Evolutionary conservation across 2,329 filamentous ascomycete genomes (phyloP), one percentile per base, ranked within the genome.

Genomic region (Epichloe baconii): DNA sequence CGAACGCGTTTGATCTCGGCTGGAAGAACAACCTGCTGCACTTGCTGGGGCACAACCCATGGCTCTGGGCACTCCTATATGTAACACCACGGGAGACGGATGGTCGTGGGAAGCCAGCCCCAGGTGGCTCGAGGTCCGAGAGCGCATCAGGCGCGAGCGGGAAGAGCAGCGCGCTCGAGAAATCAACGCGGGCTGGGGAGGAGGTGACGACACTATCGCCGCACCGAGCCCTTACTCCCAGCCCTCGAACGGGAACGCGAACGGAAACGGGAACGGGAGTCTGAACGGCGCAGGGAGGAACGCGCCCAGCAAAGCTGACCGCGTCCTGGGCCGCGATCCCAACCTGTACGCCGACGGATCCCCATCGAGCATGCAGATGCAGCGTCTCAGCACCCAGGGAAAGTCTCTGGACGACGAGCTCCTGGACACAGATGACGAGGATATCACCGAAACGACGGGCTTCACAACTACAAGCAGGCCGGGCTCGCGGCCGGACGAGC

Each of bases 1-100:
- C 93, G 1, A 90, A 93, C 62, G 93, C 90, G 2, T 98, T 98
- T 62, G 87, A 98, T 60, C 79, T 95, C 2, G 93, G 93, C 53
- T 85, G 84, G 77, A 81, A 78, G 52, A 78, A 77, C 42, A 98
- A 98, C 64, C 66, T 97, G 5, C 63, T 70, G 1, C 87, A 95
- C 64, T 76, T 98, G 2, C 88, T 98, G 57, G 93, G 93, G 0
- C 78, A 80, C 0, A 79, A 72, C 1, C 82, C 82, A 1, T 67
- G 79, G 26, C 72, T 93, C 8, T 97, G 93, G 91, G 70, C 75
- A 31, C 54, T 97, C 1, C 93, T 0, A 71, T 97, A 44, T 81
- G 79, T 66, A 97, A 86, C 62, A 95, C 89, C 2, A 86, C 81
- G 0, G 91, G 91, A 36, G 88, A 98, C 65, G 93, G 93, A 21